Evolutionary conservation across 2,329 filamentous ascomycete genomes (phyloP), one percentile per base, ranked within the genome.

Genomic region (Trichoderma polysporum): DNA sequence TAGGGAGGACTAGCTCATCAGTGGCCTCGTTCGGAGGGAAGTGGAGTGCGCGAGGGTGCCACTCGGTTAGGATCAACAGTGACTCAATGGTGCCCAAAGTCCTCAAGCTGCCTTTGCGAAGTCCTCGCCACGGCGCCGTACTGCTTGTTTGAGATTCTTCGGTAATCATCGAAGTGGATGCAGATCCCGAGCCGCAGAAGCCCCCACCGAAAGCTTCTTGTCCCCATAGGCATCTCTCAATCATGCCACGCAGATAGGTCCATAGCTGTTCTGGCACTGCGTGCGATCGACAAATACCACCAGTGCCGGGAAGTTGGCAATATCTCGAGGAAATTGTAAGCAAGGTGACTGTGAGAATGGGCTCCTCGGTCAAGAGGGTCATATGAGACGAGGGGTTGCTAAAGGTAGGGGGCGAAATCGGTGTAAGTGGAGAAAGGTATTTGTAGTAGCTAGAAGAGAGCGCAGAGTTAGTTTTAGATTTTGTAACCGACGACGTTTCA

Each of bases 251-350:
- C 33, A 98, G 85, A 75, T 97, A 97, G 33, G 89, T 92, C 95
- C 95, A 99, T 5, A 98, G 86, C 77, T 96, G 93, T 73, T 97
- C 93, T 71, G 98, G 95, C 64, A 99, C 97, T 56, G 93, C 91
- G 73, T 95, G 92, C 0, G 93, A 92, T 59, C 95, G 89, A 56
- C 92, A 96, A 69, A 90, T 85, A 0, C 92, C 91, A 2, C 93
- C 93, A 0, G 94, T 89, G 1, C 93, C 92, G 22, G 89, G 85
- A 56, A 97, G 88, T 68, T 88, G 87, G 76, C 91, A 90, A 76
- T 97, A 97, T 59, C 95, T 88, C 5, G 94, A 97, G 2, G 95
- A 87, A 62, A 97, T 95, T 8, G 94, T 96, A 68, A 99, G 84
- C 35, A 99, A 87, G 0, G 94, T 97, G 39, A 98, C 91, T 1